Conservation (phyloP, 768 basidiomycete species). For the Kwoniella europaea region DNA sequence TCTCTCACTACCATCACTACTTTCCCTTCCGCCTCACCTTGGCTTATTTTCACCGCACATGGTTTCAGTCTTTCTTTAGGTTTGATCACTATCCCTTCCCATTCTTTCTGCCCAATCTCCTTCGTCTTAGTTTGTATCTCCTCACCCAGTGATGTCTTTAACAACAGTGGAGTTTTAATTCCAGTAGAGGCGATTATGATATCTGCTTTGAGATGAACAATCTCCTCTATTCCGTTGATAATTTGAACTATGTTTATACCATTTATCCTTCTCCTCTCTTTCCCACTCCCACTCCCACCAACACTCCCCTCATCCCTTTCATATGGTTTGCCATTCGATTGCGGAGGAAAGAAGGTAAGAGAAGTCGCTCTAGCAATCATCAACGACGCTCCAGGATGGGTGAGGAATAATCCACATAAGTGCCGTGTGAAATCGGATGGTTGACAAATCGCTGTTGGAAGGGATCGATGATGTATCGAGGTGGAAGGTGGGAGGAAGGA, state of each 20-base stretch:
- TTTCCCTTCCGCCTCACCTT: neutral
- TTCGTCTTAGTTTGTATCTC: constrained; percentile 22
- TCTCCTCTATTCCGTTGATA: constrained; percentile 20
- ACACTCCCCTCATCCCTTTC: neutral
- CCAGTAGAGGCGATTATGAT: constrained; percentile 76
- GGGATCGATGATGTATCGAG: constrained; percentile 1
- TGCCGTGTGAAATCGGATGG: constrained; percentile 2
- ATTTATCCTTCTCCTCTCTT: neutral
- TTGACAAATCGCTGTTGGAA: neutral
- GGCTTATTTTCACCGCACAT: neutral
- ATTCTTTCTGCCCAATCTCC: constrained; percentile 15
- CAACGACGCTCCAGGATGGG: constrained; percentile 28
- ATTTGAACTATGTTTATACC: constrained; percentile 13
- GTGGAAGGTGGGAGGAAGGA: neutral
- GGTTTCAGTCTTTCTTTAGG: constrained; percentile 63
- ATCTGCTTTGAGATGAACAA: constrained; percentile 63
- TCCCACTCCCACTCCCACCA: too few relatives aligned
- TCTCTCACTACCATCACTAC: neutral
- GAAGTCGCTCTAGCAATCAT: constrained; percentile 31
- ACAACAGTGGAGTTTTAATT: constrained; percentile 72
- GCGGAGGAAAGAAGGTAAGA: neutral
- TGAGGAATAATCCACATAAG: constrained; percentile 21
- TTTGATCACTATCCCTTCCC: constrained; percentile 44
- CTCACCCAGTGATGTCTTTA: constrained; percentile 39
- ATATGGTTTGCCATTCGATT: neutral